Base-by-base conservation (phyloP, 495 filamentous ascomycete species). In the Venustampulla echinocandica region DNA sequence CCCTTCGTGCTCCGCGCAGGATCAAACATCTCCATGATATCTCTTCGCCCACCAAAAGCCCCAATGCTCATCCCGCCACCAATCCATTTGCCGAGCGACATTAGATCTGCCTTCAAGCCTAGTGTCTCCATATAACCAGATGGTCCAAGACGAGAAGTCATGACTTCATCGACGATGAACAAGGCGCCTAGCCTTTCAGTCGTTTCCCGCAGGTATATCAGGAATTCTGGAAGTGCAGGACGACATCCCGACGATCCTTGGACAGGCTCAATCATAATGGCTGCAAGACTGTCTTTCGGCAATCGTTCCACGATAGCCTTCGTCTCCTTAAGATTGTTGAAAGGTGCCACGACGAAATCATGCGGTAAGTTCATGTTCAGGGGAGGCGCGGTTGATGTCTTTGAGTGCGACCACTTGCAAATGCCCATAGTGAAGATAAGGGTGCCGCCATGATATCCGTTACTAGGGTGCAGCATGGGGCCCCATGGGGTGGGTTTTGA, bases 111-210 rank as follows among this genome's bases (percentile, higher is more conserved):
- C 3, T 47, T 61, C 14, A 83, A 37, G 0, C 60, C 63, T 21
- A 70, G 20, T 23, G 56, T 50, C 10, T 53, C 52, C 24, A 70
- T 69, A 10, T 76, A 35, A 1, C 80, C 80, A 0, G 64, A 64
- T 14, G 45, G 49, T 1, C 64, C 62, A 13, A 82, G 60, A 3
- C 80, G 66, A 9, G 70, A 76, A 1, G 80, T 80, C 66, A 81
- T 76, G 10, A 84, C 80, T 60, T 84, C 80, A 39, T 84, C 80
- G 10, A 81, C 57, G 13, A 84, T 71, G 42, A 84, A 70, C 1
- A 83, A 10, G 1, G 67, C 65, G 4, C 68, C 70, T 3, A 63
- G 57, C 23, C 56, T 57, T 3, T 53, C 58, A 27, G 62, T 45
- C 52, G 58, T 58, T 11, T 51, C 55, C 22, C 60, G 53, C 2